Percentiles rank a stretch among this genome's conserved stretches.
These are phyloP conservation scores for Ophioceras dolichostomum DNA, from an alignment of 2,329 filamentous ascomycete species.

Conservation along the genomic window DNA sequence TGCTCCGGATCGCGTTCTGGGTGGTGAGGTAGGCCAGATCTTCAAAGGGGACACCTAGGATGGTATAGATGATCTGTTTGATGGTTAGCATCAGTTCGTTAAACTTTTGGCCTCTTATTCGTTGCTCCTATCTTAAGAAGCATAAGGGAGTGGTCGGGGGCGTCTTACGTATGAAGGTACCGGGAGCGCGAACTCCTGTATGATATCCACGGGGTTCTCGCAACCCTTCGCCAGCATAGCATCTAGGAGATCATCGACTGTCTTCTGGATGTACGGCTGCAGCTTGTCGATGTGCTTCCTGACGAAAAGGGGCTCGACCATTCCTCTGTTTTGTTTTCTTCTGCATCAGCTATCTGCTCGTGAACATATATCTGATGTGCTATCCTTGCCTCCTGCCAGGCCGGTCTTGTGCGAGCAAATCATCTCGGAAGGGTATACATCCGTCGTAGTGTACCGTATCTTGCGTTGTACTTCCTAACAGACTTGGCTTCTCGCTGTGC, in stretches of 20 bases:
- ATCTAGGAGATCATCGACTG: conserved; percentile 28
- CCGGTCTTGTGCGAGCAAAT: too few species aligned
- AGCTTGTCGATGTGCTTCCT: conserved; percentile 22
- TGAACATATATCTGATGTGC: too few species aligned
- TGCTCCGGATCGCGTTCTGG: conserved; percentile 32
- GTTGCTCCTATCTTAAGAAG: background rate
- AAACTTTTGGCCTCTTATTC: background rate
- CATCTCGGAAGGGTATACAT: too few species aligned
- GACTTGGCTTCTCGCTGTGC: too few species aligned
- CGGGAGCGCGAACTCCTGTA: conserved; percentile 32
- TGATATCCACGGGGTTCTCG: conserved; percentile 27
- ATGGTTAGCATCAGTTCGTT: background rate
- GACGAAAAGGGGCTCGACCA: conserved; percentile 31
- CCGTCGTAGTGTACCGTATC: too few species aligned
- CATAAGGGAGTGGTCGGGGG: background rate
- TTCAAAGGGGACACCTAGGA: conserved; percentile 33
- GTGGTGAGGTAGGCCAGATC: conserved; percentile 31
- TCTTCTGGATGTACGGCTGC: conserved; percentile 32
- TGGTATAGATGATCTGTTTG: conserved; percentile 35
- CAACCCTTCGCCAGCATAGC: conserved; percentile 22
- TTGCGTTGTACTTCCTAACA: too few species aligned
- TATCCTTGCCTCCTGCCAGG: too few species aligned
- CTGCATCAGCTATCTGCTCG: too few species aligned
- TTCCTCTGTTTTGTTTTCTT: too few species aligned
- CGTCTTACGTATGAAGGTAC: conserved; percentile 30